Evolutionary conservation across 2,329 filamentous ascomycete species (phyloP), one percentile per base, ranked within the genome.

Genomic region (Paraconiothyrium brasiliense): DNA sequence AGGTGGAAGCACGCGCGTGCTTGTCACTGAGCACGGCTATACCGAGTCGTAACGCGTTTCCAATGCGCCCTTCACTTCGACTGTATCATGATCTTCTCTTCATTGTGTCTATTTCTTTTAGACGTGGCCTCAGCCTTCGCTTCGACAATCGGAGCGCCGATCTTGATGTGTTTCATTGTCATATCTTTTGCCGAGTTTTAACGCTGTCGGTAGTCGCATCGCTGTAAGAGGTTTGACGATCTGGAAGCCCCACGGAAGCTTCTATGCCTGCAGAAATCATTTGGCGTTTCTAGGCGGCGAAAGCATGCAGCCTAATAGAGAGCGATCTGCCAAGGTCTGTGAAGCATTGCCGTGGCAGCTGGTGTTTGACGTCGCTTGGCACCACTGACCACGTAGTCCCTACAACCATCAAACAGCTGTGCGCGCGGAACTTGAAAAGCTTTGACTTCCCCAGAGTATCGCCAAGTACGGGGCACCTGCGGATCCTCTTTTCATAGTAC

Each of bases 171-270:
- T 30, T 32, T 43, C 34, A 10, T 14, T 10, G 14, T 30, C 35
- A 22, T 43, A 7, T 41, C 11, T 16, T 7, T 13, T 20, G n/a
- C n/a, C 34, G 16, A 11, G 30, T n/a, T 41, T 11, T 3, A 24
- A 14, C 32, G n/a, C 9, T 35, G 10, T 34, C 20, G 14, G 34
- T 10, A 44, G 63, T 63, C 34, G 59, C 63, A 63, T 34, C 54
- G 41, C 46, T 48, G 63, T 62, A 57, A 35, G 55, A 55, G 50
- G 22, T 47, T 57, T 58, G 63, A 55, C 55, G 58, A 61, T 61
- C 63, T 48, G 20, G 35, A 57, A 49, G 20, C 14, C 43, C 60
- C 60, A 47, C 49, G 58, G 63, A 66, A 66, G 5, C 43, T 24
- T 46, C 44, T n/a, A 24, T 32, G n/a, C 20, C 11, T 20, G 34